Base-by-base conservation (phyloP, 2,329 filamentous ascomycete genomes). In the Thielaviopsis populi region DNA sequence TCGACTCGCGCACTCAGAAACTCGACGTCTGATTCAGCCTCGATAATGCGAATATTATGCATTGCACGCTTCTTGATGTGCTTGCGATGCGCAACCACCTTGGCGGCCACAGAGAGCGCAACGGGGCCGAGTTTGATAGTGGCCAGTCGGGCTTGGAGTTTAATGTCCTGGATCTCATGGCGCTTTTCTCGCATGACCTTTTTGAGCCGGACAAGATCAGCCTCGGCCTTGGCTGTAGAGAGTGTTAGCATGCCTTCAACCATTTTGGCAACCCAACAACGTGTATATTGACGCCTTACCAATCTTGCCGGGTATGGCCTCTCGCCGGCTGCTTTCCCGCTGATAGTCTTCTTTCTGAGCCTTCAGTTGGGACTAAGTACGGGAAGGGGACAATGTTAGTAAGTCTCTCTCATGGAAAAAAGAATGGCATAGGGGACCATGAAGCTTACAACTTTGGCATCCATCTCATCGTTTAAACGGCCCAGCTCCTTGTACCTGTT, bases 1-100 rank as follows among this genome's bases (percentile, higher is more conserved):
- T 73, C 69, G 68, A 90, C 89, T 65, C 85, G 84, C 17, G 77
- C 76, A 69, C 83, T 81, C n/a, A 96, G 77, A 5, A 82, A 81
- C 54, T 83, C 78, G 2, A 87, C 73, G 69, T 99, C 94, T 0
- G 91, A 96, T n/a, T 78, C 73, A 1, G 90, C 91, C 76, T 99
- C 94, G 37, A 95, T 81, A 0, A 82, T 75, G 66, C 84, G 79
- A 54, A 96, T 79, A 68, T 88, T 81, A 1, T 63, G 54, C n/a
- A 59, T 46, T 27, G 43, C 48, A 19, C 22, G 50, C 59, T 63
- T 65, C 22, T 50, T 53, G 43, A 68, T 43, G 8, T 61, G 56
- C 19, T 40, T 13, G 37, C 63, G 65, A 40, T 66, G 58, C 11
- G 40, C 63, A 8, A 66, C 19, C 2, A 64, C 60, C 6, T 65